Evolutionary conservation across 1,284 basidiomycete species (phyloP), one percentile per base, ranked within the genome.

Genomic region (Volvariella volvacea): DNA sequence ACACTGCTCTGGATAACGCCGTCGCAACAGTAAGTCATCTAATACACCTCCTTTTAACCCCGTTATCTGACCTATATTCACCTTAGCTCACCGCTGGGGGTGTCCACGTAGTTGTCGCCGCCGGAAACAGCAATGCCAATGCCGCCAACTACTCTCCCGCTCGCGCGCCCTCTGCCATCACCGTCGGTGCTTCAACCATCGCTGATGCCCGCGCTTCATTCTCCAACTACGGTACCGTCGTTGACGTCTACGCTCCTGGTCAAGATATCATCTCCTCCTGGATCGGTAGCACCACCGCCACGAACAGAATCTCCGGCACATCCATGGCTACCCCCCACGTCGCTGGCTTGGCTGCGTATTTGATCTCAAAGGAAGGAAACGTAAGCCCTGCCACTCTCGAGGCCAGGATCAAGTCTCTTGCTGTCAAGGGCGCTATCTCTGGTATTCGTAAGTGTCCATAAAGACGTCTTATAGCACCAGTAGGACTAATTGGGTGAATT

Each of bases 261-360:
- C 48, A 54, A 39, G 54, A 55, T 47, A 50, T 68, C 30, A 59
- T 59, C 41, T 62, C 59, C 49, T 33, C 63, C 6, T 63, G 60
- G 58, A 62, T 59, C 30, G 59, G 56, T 12, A 56, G 57, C 46
- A 51, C 50, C 43, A 58, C 55, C 19, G 63, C 54, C 22, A 34
- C 71, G 52, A 80, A 83, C 64, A 88, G 82, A 15, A 77, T 90
- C 53, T 87, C 79, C 2, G 81, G 80, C 17, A 85, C 83, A 19
- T 85, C 82, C 12, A 84, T 84, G 82, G 81, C 75, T 16, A 72
- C 72, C 8, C 74, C 74, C 20, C 74, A 76, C 59, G 67, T 73
- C 41, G 74, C 79, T 22, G 86, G 85, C 55, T 63, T 88, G 39
- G 68, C 84, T 48, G 85, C 85, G 30, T 88, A 87, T 70, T 72